Base-by-base conservation (phyloP, 441 rosid genomes). In the Euphorbia celastroides region DNA sequence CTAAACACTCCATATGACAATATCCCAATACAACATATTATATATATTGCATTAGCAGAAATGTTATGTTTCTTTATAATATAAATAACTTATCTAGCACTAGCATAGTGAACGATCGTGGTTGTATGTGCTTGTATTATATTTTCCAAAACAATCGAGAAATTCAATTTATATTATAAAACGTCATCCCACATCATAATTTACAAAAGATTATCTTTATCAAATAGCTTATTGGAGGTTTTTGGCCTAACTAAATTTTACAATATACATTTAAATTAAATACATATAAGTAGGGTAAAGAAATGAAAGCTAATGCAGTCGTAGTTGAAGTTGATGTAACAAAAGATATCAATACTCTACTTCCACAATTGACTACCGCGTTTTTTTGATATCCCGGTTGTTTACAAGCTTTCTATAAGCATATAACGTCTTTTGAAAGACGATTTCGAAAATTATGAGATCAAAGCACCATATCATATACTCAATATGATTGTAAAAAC, bases 1-100 rank as follows among this genome's bases (percentile, higher is more conserved):
- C n/a, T 23, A 8, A 48, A 70, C 74, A 70, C 48, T 46, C 16
- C 80, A 81, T 69, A 81, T 71, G 81, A 69, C 54, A 38, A 42
- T 25, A 55, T 62, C 60, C 61, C 70, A 69, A 64, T 76, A 50
- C 20, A 50, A 19, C 55, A 46, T n/a, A n/a, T n/a, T n/a, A n/a
- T n/a, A n/a, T n/a, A n/a, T n/a, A 46, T 46, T 34, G 38, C 4
- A 34, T 34, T 34, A 34, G 38, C 38, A 34, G 4, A 34, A 10
- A 46, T 46, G 4, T 13, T 13, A 10, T 10, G 14, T 12, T 46
- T 17, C 5, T 2, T 46, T 46, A 46, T 44, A 5, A 10, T 44
- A 44, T 44, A 44, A 44, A 44, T 44, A 44, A 44, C 5, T 44
- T 7, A 62, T 62, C 48, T 23, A 7, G 44, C 14, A 12, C 44